Base-by-base conservation (phyloP, 768 basidiomycete species). In the Pulveroboletus sp. region DNA sequence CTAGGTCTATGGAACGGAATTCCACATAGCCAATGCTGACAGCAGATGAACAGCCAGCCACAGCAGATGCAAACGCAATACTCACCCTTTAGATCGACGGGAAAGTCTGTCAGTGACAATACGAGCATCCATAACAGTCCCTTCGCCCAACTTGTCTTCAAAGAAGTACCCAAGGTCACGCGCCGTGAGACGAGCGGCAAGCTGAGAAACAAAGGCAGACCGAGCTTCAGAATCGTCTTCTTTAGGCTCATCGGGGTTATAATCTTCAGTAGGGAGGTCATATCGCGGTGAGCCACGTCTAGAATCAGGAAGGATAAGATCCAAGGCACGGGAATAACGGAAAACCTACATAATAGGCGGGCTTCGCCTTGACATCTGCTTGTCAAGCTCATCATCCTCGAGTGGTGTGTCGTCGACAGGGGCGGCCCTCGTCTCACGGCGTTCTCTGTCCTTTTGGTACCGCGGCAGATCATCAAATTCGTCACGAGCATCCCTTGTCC, bases 151-250 rank as follows among this genome's bases (percentile, higher is more conserved):
- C 67, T 94, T 91, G 66, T 95, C 89, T 76, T 98, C 95, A 65
- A 99, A 98, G 76, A 99, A 99, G 73, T 93, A 90, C 57, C 94
- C 94, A 71, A 99, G 76, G 75, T 99, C 96, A 67, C 93, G 84
- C 61, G 94, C 93, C 51, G 94, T 97, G 67, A 98, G 82, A 64
- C 93, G 86, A 54, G 93, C 93, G 61, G 96, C 92, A 67, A 99
- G 85, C 73, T 98, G 96, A 61, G 94, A 95, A 66, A 96, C 93
- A 73, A 98, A 98, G 59, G 97, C 92, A 61, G 96, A 97, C 70
- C 96, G 88, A 64, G 91, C 87, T 82, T 98, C 96, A 48, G 92
- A 93, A 65, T 98, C 95, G 66, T 97, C 93, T 69, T 93, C 91
- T 62, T 86, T 87, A 7, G 87, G 86, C 56, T 97, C 93, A 58